Conservation (phyloP, 2,329 filamentous ascomycete species). For the Xylariaceae sp. region DNA sequence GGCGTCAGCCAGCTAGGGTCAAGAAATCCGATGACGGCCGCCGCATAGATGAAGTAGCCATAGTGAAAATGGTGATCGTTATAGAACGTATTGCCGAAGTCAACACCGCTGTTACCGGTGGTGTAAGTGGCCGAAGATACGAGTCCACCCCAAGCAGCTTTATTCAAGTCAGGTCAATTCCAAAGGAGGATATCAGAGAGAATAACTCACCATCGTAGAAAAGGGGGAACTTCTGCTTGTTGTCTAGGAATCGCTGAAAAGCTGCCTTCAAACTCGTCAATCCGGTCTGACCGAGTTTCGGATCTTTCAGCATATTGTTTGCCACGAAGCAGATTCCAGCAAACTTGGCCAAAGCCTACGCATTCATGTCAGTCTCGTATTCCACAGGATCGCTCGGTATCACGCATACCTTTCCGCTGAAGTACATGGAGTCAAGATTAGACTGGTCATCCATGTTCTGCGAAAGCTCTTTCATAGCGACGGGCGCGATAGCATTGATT, state of each 20-base stretch:
- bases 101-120: slow-evolving; percentile 62
- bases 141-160: slow-evolving; percentile 69
- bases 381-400: neutral
- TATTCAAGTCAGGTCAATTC: slow-evolving; percentile 13
- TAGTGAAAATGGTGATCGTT: slow-evolving; percentile 74
- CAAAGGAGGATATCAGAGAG: neutral
- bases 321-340: slow-evolving; percentile 62
- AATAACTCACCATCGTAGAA: slow-evolving; percentile 53
- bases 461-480: slow-evolving; percentile 66
- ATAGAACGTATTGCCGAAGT: slow-evolving; percentile 89
- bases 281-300: slow-evolving; percentile 50
- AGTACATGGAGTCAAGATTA: slow-evolving; percentile 85
- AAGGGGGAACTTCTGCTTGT: slow-evolving; percentile 62
- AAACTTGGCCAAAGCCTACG: slow-evolving; percentile 67
- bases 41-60: slow-evolving; percentile 84
- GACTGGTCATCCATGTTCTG: slow-evolving; percentile 70
- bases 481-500: slow-evolving; percentile 52
- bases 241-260: slow-evolving; percentile 61
- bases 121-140: slow-evolving; percentile 70
- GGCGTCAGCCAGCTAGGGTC: slow-evolving; percentile 66
- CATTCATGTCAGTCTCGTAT: neutral
- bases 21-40: slow-evolving; percentile 74
- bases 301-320: slow-evolving; percentile 57
- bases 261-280: slow-evolving; percentile 59
- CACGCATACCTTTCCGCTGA: slow-evolving; percentile 66